Percentiles rank a stretch among this genome's conserved stretches.
phyloP scores from a whole-genome alignment of 2,329 filamentous ascomycete species.

The Ascochyta fabae region DNA sequence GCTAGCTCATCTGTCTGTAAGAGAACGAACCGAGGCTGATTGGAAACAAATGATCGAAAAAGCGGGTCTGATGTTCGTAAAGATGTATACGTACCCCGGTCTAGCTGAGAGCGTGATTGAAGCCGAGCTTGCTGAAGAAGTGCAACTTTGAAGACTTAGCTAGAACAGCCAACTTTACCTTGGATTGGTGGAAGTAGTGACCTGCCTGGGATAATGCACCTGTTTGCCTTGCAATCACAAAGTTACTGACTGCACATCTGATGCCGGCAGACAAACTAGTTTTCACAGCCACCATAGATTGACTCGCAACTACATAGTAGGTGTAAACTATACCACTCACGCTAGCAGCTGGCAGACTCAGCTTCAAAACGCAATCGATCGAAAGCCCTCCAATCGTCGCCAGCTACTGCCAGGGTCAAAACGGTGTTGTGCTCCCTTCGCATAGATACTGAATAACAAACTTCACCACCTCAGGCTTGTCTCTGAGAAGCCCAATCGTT shows the following conservation, averaged over 20 bases:
- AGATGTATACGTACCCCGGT: slow-evolving; percentile 19
- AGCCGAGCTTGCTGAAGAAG: slow-evolving; percentile 12
- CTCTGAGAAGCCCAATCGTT: slow-evolving; percentile 6
- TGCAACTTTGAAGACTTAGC: neutral
- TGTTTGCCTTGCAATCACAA: too few species aligned
- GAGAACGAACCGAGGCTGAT: slow-evolving; percentile 18
- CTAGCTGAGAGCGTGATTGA: slow-evolving; percentile 27
- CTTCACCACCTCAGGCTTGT: slow-evolving; percentile 20
- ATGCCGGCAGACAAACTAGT: neutral
- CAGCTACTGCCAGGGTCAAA: too few species aligned
- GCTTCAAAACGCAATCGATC: too few species aligned
- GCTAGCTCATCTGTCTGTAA: slow-evolving; percentile 17
- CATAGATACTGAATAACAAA: slow-evolving; percentile 28
- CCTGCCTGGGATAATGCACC: neutral
- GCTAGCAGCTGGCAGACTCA: too few species aligned
- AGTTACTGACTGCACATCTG: neutral
- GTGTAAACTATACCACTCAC: too few species aligned
- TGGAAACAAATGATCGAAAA: slow-evolving; percentile 17
- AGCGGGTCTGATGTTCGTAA: slow-evolving; percentile 14
- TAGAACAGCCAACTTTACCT: neutral
- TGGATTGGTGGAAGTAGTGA: neutral
- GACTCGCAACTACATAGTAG: too few species aligned
- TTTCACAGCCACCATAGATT: too few species aligned
- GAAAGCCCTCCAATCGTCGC: too few species aligned
- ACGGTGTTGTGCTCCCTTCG: slow-evolving; percentile 19